These are phyloP conservation scores for Lecanosticta acicola DNA, from an alignment of 2,329 filamentous ascomycete species.

Conservation along the genomic window DNA sequence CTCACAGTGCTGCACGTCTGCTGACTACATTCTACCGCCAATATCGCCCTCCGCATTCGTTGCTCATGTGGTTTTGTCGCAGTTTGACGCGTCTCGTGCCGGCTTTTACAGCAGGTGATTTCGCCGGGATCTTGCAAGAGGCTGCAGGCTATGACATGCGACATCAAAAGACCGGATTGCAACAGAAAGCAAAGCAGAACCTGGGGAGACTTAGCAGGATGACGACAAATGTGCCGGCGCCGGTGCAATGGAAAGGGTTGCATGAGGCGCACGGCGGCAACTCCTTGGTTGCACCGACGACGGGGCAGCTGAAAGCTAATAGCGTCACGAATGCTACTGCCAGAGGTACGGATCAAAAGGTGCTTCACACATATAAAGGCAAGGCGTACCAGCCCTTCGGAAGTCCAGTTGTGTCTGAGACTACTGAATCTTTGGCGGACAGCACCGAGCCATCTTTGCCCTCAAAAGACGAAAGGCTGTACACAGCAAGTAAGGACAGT, in stretches of 20 bases:
- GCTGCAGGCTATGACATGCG: conserved; percentile 27
- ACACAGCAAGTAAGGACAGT: too few relatives aligned
- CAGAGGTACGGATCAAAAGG: too few relatives aligned
- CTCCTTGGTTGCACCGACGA: too few relatives aligned
- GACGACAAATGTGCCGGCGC: not conserved
- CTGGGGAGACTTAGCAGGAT: not conserved
- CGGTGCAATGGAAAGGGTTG: not conserved
- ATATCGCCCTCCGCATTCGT: conserved; percentile 23
- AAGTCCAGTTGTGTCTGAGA: too few relatives aligned
- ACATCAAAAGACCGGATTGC: conserved; percentile 2
- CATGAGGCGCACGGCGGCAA: too few relatives aligned
- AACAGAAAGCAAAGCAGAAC: conserved; percentile 4
- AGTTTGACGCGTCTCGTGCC: conserved; percentile 14
- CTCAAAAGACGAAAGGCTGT: too few relatives aligned
- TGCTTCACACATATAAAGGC: too few relatives aligned
- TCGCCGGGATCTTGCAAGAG: conserved; percentile 21
- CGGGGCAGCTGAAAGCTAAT: too few relatives aligned
- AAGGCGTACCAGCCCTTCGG: too few relatives aligned
- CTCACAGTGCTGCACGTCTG: conserved; percentile 16
- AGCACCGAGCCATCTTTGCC: too few relatives aligned
- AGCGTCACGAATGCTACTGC: too few relatives aligned
- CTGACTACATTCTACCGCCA: conserved; percentile 25
- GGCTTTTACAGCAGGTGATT: conserved; percentile 13
- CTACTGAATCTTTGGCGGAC: too few relatives aligned
- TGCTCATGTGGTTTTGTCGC: conserved; percentile 26